Conservation (phyloP, 2,329 filamentous ascomycete species). For the Pseudogymnoascus sp. region DNA sequence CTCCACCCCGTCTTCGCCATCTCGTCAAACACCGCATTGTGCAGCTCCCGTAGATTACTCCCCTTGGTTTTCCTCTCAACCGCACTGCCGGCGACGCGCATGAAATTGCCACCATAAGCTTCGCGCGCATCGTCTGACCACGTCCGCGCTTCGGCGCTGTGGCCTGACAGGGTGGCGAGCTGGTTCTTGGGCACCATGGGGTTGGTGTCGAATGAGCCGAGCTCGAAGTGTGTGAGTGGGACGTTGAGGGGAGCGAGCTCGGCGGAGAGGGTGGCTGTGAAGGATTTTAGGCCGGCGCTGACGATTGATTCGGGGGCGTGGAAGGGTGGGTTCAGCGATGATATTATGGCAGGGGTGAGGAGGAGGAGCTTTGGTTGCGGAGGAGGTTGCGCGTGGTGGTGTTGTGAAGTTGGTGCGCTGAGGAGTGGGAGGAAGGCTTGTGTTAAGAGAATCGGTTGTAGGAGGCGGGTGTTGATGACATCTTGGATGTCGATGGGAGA, state of each 20-base stretch:
- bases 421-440: conserved; percentile 82
- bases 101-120: conserved; percentile 55
- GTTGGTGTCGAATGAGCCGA: conserved; percentile 80
- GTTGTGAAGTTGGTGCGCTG: conserved; percentile 42
- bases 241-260: conserved; percentile 71
- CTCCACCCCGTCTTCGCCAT: conserved; percentile 53
- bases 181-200: conserved; percentile 38
- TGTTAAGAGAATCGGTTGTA: conserved; percentile 80
- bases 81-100: conserved; percentile 45
- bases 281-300: conserved; percentile 78
- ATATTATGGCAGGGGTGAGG: conserved; percentile 71
- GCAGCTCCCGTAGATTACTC: conserved; percentile 66
- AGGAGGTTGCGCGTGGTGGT: conserved; percentile 24
- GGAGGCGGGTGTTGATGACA: conserved; percentile 81
- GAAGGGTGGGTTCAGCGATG: conserved; percentile 70
- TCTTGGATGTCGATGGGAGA: conserved; percentile 78
- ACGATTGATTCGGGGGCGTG: conserved; percentile 79
- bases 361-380: conserved; percentile 56
- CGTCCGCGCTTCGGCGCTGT: conserved; percentile 46
- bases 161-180: conserved; percentile 33
- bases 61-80: conserved; percentile 21
- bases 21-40: conserved; percentile 85
- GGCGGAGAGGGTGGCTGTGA: conserved; percentile 68
- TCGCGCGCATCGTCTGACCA: conserved; percentile 55
- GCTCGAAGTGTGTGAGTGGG: conserved; percentile 75